These are phyloP conservation scores for Limnanthes douglasii DNA, from an alignment of 345 rosid species.

Conservation along the genomic window DNA sequence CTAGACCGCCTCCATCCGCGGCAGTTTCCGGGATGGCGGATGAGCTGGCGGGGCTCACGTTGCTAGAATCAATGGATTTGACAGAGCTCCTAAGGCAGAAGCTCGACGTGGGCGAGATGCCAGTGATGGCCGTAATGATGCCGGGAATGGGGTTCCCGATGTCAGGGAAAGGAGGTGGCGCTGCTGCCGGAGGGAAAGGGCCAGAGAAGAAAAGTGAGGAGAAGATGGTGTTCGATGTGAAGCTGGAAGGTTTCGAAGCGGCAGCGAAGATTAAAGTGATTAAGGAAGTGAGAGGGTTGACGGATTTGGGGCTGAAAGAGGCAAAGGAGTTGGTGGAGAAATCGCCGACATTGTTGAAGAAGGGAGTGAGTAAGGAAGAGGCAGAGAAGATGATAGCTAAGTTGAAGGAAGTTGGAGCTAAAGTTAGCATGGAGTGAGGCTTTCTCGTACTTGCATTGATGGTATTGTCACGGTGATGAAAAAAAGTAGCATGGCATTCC, in stretches of 20 bases:
- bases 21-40: constrained; percentile 29
- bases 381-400: constrained; percentile 72
- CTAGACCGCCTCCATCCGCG: constrained; percentile 18
- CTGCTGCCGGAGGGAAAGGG: constrained; percentile 20
- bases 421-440: constrained; percentile 78
- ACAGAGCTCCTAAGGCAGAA: constrained; percentile 38
- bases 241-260: constrained; percentile 69
- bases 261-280: constrained; percentile 77
- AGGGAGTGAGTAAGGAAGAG: constrained; percentile 82
- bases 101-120: constrained; percentile 49
- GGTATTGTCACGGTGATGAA: too few relatives aligned
- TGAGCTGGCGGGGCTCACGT: constrained; percentile 40
- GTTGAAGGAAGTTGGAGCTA: constrained; percentile 80
- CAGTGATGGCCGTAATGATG: constrained; percentile 82
- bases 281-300: constrained; percentile 77
- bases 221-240: constrained; percentile 63
- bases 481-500: too few relatives aligned
- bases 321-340: constrained; percentile 96
- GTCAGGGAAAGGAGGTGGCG: constrained; percentile 22
- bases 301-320: constrained; percentile 81
- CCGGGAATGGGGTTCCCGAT: constrained; percentile 66
- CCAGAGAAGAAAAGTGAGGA: constrained; percentile 40
- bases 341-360: constrained; percentile 68
- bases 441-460: too few relatives aligned
- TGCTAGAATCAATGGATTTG: constrained; percentile 46